phyloP scores from a whole-genome alignment of 257 asterid species.

The Solanum chmielewskii region DNA sequence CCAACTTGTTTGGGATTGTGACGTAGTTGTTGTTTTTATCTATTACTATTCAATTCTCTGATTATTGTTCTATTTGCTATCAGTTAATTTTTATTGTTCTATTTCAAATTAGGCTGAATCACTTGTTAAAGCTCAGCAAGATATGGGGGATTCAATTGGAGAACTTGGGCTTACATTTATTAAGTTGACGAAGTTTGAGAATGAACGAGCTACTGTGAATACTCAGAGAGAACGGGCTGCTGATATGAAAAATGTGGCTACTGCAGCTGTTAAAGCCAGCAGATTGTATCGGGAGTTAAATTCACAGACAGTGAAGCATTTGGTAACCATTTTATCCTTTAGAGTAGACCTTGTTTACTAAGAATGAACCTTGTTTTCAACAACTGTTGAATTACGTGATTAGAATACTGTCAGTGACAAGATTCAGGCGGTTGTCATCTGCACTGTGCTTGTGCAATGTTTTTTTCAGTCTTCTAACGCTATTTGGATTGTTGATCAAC shows the following conservation, averaged over 20 bases:
- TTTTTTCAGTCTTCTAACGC: background rate
- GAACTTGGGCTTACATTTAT: conserved; percentile 80
- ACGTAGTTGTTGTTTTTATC: background rate
- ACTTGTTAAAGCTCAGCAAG: conserved; percentile 81
- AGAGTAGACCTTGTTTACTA: background rate
- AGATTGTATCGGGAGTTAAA: conserved; percentile 74
- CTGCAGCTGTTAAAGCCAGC: conserved; percentile 84
- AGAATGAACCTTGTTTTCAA: background rate
- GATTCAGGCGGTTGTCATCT: background rate
- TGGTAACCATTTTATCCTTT: conserved; percentile 37
- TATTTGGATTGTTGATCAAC: background rate
- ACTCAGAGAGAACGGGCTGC: conserved; percentile 70
- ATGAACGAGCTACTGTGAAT: conserved; percentile 47
- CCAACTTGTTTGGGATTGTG: background rate
- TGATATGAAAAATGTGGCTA: conserved; percentile 74
- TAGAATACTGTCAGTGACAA: background rate
- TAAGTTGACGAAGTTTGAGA: conserved; percentile 81
- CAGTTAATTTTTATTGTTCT: background rate
- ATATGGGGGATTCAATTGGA: conserved; percentile 86
- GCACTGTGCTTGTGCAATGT: background rate
- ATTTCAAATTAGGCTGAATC: conserved; percentile 59
- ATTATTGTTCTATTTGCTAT: background rate
- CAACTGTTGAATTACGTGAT: background rate
- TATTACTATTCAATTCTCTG: background rate
- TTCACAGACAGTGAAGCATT: conserved; percentile 64